A percentile compares a stretch with the other conserved stretches of the same genome.
Conservation (phyloP, 148 eudicot genomes). For the Spergularia bocconei region DNA sequence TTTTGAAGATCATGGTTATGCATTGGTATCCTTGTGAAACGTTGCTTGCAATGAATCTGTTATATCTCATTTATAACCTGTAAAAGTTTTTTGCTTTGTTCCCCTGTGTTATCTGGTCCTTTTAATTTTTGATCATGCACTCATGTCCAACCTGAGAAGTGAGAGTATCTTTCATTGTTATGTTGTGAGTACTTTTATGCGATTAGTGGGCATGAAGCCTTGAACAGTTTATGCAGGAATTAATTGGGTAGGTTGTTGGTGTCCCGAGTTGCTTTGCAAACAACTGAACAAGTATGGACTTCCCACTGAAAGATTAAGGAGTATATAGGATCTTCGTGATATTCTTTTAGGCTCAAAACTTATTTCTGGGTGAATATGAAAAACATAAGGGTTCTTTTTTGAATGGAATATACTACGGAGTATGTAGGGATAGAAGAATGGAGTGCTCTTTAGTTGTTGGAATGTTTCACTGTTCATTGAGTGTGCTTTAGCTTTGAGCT, state of each 20-base stretch:
- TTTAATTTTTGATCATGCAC: neutral
- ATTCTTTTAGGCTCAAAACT: no score
- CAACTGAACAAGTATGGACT: neutral
- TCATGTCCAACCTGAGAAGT: neutral
- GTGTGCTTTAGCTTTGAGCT: neutral
- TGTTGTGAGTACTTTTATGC: neutral
- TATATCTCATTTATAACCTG: constrained; percentile 4
- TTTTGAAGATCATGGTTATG: neutral
- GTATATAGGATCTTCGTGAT: neutral
- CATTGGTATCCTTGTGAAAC: neutral
- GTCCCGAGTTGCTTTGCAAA: neutral
- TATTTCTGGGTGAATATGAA: no score
- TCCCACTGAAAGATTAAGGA: neutral
- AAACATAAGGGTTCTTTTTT: no score
- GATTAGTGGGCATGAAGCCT: neutral
- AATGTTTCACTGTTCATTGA: neutral
- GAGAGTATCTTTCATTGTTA: neutral
- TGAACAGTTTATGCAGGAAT: neutral
- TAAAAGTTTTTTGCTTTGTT: constrained; percentile 2
- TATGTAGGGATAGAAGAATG: no score
- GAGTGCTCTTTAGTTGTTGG: no score
- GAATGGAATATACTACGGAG: no score
- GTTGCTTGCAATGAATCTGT: neutral
- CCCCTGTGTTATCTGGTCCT: neutral
- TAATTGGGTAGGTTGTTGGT: neutral